Evolutionary conservation across 768 basidiomycete genomes (phyloP).

Genomic region (Psilocybe tampanensis): DNA sequence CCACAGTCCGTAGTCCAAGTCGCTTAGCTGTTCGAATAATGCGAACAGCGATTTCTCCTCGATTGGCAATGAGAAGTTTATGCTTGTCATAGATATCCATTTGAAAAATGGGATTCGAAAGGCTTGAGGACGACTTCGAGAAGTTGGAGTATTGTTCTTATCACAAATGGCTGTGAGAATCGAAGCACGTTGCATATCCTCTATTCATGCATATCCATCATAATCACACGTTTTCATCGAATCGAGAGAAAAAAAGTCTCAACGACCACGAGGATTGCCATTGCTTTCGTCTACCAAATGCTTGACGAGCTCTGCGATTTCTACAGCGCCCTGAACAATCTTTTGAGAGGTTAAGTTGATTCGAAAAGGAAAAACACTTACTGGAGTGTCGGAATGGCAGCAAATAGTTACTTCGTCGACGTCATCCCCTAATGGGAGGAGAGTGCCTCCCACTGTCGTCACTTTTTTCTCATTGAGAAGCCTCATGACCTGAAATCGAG

Average conservation of each 20-base stretch:
- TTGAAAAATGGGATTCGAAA: neutral
- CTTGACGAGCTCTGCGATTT: constrained; percentile 55
- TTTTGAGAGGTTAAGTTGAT: neutral
- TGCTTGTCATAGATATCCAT: constrained; percentile 24
- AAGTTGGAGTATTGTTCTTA: neutral
- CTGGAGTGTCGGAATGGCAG: constrained; percentile 67
- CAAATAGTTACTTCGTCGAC: constrained; percentile 61
- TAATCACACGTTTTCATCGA: neutral
- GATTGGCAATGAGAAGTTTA: constrained; percentile 67
- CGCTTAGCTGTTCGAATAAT: constrained; percentile 57
- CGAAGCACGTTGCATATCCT: neutral
- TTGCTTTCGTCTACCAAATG: constrained; percentile 59
- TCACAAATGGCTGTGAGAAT: neutral
- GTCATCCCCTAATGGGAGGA: constrained; percentile 44
- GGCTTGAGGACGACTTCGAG: neutral
- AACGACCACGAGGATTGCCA: neutral
- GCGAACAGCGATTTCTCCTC: constrained; percentile 72
- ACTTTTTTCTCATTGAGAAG: constrained; percentile 46
- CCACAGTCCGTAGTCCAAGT: constrained; percentile 54
- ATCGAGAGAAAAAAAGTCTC: neutral
- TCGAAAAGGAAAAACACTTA: constrained; percentile 28
- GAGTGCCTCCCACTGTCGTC: constrained; percentile 46
- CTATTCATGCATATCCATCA: neutral
- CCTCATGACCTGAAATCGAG: constrained; percentile 38
- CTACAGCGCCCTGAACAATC: constrained; percentile 48